Evolutionary conservation across 2,329 filamentous ascomycete species (phyloP), one percentile per base, ranked within the genome.

Genomic region (Diaporthe vexans): DNA sequence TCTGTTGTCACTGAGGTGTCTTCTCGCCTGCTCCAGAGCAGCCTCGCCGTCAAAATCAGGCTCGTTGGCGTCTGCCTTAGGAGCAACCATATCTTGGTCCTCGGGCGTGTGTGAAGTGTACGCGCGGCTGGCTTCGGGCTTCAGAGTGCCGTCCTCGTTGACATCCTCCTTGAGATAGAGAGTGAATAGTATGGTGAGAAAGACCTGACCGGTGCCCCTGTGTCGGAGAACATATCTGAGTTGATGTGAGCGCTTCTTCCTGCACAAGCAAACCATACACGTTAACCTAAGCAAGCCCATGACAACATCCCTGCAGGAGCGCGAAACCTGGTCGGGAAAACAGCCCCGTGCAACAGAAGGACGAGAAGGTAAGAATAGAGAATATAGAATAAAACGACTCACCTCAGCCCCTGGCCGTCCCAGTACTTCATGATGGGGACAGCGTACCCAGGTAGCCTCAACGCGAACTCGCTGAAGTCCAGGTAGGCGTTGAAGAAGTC

Each of bases 151-250:
- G 68, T 91, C 86, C 75, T 91, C 88, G 76, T 90, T 87, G 46
- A 92, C 84, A 76, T 93, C 88, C 61, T 94, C 91, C 72, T 90
- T 91, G 11, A 92, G 89, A 75, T 97, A 88, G 5, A 98, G 86
- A 24, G 92, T 93, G 81, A 98, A 96, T 7, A 95, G 84, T 21
- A 98, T 87, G 59, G 96, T 94, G 40, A 98, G 91, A 78, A 98
- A 94, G 21, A 94, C 89, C 46, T 94, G 89, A 63, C 90, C 90
- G 0, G 94, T 96, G 29, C 87, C 83, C 75, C 91, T 91, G 83
- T 98, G 94, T 81, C 95, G 96, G 80, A 98, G 89, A 74, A 97
- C 94, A 84, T 98, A 98, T 89, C 95, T 95, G 85, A 97, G 90
- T 78, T 92, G 89, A 85, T 97, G 94, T 86, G 94, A 93, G 87